These are phyloP conservation scores for Fragaria nilgerrensis DNA, from an alignment of 306 rosid species.

Conservation along the genomic window DNA sequence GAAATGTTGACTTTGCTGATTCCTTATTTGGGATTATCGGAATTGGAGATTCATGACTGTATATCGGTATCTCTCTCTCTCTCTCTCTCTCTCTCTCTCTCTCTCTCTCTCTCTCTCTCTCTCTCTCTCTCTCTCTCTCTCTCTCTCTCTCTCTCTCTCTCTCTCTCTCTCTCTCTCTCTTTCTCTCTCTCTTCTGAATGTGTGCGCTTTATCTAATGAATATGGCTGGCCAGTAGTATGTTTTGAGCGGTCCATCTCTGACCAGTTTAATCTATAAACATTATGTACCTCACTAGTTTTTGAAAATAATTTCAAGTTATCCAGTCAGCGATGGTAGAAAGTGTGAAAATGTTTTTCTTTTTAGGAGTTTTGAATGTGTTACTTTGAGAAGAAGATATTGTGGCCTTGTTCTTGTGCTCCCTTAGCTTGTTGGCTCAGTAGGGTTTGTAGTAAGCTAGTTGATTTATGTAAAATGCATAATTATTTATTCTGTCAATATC, in stretches of 20 bases:
- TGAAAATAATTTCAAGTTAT: neutral
- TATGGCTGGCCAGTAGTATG: neutral
- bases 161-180: neutral
- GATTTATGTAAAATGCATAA: neutral
- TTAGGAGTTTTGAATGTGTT: too few relatives aligned
- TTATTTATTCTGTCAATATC: neutral
- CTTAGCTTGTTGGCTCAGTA: neutral
- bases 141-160: too few relatives aligned
- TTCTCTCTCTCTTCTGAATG: too few relatives aligned
- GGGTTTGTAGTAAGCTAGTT: neutral
- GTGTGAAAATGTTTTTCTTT: neutral
- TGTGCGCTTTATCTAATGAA: neutral
- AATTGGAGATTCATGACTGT: conserved; percentile 53
- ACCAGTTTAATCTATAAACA: neutral
- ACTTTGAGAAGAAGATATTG: neutral
- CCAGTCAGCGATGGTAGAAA: neutral
- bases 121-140: conserved; percentile 12
- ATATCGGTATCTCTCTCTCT: conserved; percentile 50
- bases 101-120: neutral
- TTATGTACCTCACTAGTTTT: neutral
- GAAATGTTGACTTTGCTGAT: conserved; percentile 75
- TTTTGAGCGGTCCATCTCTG: neutral
- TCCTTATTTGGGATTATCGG: conserved; percentile 67
- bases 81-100: neutral
- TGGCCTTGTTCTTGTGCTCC: neutral